A percentile compares a stretch with the other conserved stretches of the same genome.
phyloP scores from a whole-genome alignment of 1,139 yeast genomes.

The Pichia sp. region DNA sequence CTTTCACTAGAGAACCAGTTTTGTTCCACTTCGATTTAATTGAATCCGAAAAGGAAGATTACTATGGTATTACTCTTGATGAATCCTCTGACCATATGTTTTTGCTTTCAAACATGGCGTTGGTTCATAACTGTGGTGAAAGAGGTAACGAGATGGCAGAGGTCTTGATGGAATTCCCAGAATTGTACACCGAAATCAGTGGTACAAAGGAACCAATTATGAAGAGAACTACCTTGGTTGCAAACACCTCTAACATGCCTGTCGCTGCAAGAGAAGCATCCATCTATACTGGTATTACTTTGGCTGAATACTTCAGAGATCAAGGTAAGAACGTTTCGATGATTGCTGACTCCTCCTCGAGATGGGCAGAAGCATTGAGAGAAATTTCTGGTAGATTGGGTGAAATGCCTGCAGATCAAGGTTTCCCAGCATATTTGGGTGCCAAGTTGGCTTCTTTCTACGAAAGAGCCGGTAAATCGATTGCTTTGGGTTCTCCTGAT shows the following conservation, averaged over 20 bases:
- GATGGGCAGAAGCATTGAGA: constrained; percentile 99
- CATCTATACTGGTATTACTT: constrained; percentile 95
- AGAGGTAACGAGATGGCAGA: constrained; percentile 99
- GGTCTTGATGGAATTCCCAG: constrained; percentile 99
- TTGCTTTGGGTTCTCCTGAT: constrained; percentile 93
- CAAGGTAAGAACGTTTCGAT: constrained; percentile 98
- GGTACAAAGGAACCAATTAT: constrained; percentile 97
- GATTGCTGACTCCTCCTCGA: constrained; percentile 99
- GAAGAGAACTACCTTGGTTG: constrained; percentile 98
- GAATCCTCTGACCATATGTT: constrained; percentile 40
- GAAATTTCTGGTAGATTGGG: constrained; percentile 99
- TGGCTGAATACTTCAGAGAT: constrained; percentile 98
- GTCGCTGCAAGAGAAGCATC: constrained; percentile 99
- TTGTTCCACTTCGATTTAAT: constrained; percentile 32
- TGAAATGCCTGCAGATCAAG: constrained; percentile 99
- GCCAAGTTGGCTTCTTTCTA: constrained; percentile 98
- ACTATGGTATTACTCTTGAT: constrained; percentile 40
- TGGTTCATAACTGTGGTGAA: constrained; percentile 51
- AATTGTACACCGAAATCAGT: constrained; percentile 79
- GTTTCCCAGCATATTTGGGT: constrained; percentile 99
- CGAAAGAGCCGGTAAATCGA: constrained; percentile 98
- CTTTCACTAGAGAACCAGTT: constrained; percentile 27
- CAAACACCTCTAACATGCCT: constrained; percentile 99
- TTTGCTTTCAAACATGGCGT: constrained; percentile 35
- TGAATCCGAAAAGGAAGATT: constrained; percentile 32